Evolutionary conservation across 441 rosid species (phyloP).

Genomic region (Erodium moschatum): DNA sequence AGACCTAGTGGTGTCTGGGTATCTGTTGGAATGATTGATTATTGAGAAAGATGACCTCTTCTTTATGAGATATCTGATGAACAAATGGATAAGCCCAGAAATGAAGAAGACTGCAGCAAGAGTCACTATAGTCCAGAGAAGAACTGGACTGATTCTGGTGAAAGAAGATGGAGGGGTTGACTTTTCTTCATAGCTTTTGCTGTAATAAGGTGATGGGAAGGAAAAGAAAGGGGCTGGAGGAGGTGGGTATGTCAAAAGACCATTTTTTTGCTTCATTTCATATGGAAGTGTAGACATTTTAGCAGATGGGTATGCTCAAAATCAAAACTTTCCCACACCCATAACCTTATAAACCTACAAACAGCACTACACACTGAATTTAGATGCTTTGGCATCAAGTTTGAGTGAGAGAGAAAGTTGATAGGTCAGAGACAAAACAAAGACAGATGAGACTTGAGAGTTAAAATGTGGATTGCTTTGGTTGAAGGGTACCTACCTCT

Average conservation of each 20-base stretch:
- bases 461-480: neutral
- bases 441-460: no score
- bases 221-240: constrained; percentile 26
- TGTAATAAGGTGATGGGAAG: constrained; percentile 22
- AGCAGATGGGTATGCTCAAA: constrained; percentile 19
- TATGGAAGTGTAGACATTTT: constrained; percentile 29
- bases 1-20: constrained; percentile 35
- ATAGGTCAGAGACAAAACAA: no score
- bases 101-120: constrained; percentile 60
- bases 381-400: neutral
- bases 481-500: constrained; percentile 2
- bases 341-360: constrained; percentile 12
- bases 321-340: neutral
- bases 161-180: constrained; percentile 24
- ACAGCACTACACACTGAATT: neutral
- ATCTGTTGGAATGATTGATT: constrained; percentile 35
- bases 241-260: constrained; percentile 26
- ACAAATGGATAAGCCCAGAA: constrained; percentile 65
- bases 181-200: constrained; percentile 22
- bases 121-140: constrained; percentile 52
- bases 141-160: constrained; percentile 49
- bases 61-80: constrained; percentile 46
- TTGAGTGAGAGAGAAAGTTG: neutral
- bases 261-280: constrained; percentile 24
- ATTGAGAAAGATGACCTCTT: constrained; percentile 33